phyloP scores from a whole-genome alignment of 1,139 yeast genomes.

The Saccharomyces pastorianus region DNA sequence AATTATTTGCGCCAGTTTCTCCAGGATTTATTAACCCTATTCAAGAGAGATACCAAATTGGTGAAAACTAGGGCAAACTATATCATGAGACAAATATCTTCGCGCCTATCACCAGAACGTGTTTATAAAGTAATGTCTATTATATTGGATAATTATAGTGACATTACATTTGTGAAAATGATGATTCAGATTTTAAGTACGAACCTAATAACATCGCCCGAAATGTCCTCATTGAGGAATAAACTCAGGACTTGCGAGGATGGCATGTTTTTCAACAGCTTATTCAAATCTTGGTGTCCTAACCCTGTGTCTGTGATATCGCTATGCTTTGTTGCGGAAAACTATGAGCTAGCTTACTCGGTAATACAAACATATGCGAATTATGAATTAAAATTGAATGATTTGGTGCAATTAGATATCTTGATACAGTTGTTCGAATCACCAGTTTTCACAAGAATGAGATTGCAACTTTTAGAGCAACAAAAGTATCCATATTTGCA shows the following conservation, averaged over 20 bases:
- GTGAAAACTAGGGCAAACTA: constrained; percentile 72
- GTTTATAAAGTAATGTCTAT: constrained; percentile 76
- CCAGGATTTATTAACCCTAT: constrained; percentile 58
- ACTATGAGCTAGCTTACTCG: constrained; percentile 78
- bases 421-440: constrained; percentile 75
- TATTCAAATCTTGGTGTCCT: constrained; percentile 89
- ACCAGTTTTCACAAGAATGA: constrained; percentile 80
- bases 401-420: constrained; percentile 70
- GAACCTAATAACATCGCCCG: constrained; percentile 83
- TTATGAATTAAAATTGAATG: constrained; percentile 56
- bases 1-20: constrained; percentile 71
- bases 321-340: constrained; percentile 77
- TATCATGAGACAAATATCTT: constrained; percentile 76
- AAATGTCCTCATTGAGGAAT: constrained; percentile 59
- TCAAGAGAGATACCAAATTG: constrained; percentile 57
- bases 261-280: constrained; percentile 60
- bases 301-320: constrained; percentile 86
- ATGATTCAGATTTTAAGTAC: constrained; percentile 85
- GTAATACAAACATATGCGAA: constrained; percentile 71
- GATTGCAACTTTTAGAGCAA: constrained; percentile 84
- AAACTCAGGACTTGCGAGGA: constrained; percentile 59
- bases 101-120: constrained; percentile 71
- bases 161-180: constrained; percentile 64
- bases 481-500: constrained; percentile 72
- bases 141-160: constrained; percentile 56